Evolutionary conservation across 140 eudicot species (phyloP), one percentile per base, ranked within the genome.

Genomic region (Flaveria floridana): DNA sequence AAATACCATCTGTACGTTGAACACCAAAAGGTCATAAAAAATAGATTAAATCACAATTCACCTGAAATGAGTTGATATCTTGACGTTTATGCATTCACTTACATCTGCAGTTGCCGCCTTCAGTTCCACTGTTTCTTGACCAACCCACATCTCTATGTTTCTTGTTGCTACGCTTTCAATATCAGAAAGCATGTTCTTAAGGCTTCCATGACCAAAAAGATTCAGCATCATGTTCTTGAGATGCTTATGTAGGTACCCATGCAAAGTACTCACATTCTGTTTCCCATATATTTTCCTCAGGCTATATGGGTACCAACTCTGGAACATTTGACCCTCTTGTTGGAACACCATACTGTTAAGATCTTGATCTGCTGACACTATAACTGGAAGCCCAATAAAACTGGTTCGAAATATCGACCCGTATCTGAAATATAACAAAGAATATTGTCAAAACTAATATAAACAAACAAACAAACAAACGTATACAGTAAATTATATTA

Each of bases 231-330:
- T 85, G 73, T 86, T 89, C 84, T 92, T 92, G 28, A 89, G 87
- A 85, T 87, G 86, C 86, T 89, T 92, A 84, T 87, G 87, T 83
- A 83, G 72, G 83, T 87, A 78, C n/a, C 98, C 95, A 75, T 89
- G 95, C 82, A 92, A 81, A 5, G 87, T 79, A 39, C 95, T 87
- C 16, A 87, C 84, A 74, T 89, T 92, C 65, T 89, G 92, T 64
- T 68, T 57, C 47, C 98, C 98, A 18, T 87, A 87, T 47, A 92
- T 79, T 77, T 75, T 85, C 0, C 85, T 85, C 66, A 87, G 80
- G 14, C 91, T 86, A 20, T 84, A 86, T n/a, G 96, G 96, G 73
- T 91, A 89, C 91, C 93, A 91, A 78, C 91, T 87, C 74, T 88
- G 79, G 39, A 91, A 85, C 68, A 66, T n/a, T 20, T 41, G 69